A percentile compares a stretch with the other conserved stretches of the same genome.
These are phyloP conservation scores for Kwoniella newhampshirensis DNA, from an alignment of 768 basidiomycete species.

Conservation along the genomic window DNA sequence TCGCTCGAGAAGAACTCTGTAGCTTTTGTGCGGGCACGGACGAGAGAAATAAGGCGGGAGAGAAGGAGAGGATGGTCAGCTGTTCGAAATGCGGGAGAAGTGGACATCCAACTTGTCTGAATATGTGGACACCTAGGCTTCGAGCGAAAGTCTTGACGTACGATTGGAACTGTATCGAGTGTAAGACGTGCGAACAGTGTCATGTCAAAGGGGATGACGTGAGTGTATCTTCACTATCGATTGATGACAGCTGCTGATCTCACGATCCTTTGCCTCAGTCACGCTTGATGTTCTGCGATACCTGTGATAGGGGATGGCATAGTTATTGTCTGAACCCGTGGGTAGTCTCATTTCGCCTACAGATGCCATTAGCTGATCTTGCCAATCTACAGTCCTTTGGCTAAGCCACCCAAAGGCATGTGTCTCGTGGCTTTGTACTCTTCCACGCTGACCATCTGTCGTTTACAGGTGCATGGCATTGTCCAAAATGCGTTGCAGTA, in stretches of 20 bases:
- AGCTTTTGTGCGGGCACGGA: conserved; percentile 74
- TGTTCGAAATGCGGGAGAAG: conserved; percentile 81
- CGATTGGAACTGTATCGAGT: conserved; percentile 84
- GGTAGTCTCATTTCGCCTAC: conserved; percentile 18
- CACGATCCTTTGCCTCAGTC: conserved; percentile 29
- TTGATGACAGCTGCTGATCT: background rate
- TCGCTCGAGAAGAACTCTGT: conserved; percentile 55
- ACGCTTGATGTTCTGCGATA: conserved; percentile 85
- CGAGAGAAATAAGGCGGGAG: conserved; percentile 60
- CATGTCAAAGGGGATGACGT: conserved; percentile 83
- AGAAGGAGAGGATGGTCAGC: conserved; percentile 69
- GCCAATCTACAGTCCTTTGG: conserved; percentile 65
- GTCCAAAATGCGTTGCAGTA: conserved; percentile 44
- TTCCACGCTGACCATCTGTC: conserved; percentile 25
- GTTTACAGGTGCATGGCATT: conserved; percentile 48
- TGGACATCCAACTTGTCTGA: conserved; percentile 89
- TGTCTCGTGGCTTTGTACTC: conserved; percentile 73
- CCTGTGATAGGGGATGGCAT: conserved; percentile 69
- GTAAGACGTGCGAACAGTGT: conserved; percentile 89
- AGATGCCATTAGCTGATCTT: conserved; percentile 68
- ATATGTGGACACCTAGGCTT: conserved; percentile 60
- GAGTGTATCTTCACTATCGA: conserved; percentile 51
- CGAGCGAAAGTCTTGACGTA: conserved; percentile 65
- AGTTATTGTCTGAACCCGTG: conserved; percentile 46
- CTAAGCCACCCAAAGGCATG: conserved; percentile 68